Conservation (phyloP, 1,139 yeast genomes). For the Taphrina pruni region DNA sequence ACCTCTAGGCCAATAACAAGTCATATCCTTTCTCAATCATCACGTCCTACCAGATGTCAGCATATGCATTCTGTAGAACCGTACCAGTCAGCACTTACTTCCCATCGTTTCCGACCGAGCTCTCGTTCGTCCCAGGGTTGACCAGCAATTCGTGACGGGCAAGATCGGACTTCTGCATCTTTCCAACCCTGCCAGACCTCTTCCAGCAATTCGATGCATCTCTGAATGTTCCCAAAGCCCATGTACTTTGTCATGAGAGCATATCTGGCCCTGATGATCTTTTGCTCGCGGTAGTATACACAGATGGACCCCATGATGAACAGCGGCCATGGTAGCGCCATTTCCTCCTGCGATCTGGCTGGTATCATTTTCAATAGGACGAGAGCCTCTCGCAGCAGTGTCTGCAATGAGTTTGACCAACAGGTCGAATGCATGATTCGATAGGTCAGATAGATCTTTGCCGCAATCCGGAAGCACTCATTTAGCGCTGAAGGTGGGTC, state of each 20-base stretch:
- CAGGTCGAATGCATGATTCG: constrained; percentile 35
- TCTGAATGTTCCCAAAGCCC: constrained; percentile 37
- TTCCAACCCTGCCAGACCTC: constrained; percentile 39
- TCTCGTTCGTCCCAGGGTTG: constrained; percentile 30
- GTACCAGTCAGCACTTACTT: neutral
- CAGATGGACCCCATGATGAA: constrained; percentile 36
- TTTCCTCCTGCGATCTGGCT: constrained; percentile 26
- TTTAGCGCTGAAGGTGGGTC: constrained; percentile 23
- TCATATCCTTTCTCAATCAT: constrained; percentile 32
- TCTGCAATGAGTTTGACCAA: constrained; percentile 20
- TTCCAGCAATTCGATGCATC: constrained; percentile 32
- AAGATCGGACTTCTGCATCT: constrained; percentile 31
- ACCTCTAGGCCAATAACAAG: constrained; percentile 9
- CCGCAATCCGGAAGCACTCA: constrained; percentile 34
- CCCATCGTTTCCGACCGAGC: constrained; percentile 36
- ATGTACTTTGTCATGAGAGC: constrained; percentile 25
- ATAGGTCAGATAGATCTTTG: constrained; percentile 35
- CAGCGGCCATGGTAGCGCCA: constrained; percentile 38
- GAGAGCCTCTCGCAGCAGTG: constrained; percentile 18
- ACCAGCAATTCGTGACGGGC: constrained; percentile 26
- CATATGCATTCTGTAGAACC: no score
- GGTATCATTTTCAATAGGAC: constrained; percentile 29
- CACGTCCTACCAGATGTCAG: constrained; percentile 11
- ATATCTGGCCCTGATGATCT: constrained; percentile 28
- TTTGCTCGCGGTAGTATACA: constrained; percentile 26